A percentile compares a stretch with the other conserved stretches of the same genome.
phyloP scores from a whole-genome alignment of 1,139 yeast genomes.

The Diutina siamensis region DNA sequence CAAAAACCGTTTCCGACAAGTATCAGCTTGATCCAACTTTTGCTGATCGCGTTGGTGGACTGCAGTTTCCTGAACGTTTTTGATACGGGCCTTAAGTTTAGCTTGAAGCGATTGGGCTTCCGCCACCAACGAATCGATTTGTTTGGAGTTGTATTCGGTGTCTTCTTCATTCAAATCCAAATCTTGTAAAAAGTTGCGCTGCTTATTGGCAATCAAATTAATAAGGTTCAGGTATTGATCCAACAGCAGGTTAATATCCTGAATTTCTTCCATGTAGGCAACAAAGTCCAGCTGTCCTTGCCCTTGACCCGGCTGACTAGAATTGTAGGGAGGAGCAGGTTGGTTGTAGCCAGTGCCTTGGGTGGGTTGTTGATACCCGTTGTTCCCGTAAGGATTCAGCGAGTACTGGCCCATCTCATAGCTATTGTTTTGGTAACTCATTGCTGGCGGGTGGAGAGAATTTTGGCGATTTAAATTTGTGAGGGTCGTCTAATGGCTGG shows the following conservation, averaged over 20 bases:
- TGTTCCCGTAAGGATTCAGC: neutral
- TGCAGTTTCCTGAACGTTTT: slow-evolving; percentile 54
- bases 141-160: slow-evolving; percentile 58
- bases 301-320: neutral
- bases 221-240: slow-evolving; percentile 71
- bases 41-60: slow-evolving; percentile 64
- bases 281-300: slow-evolving; percentile 48
- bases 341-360: neutral
- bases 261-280: slow-evolving; percentile 72
- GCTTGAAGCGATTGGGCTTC: slow-evolving; percentile 75
- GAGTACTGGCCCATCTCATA: slow-evolving; percentile 5
- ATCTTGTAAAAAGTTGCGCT: slow-evolving; percentile 74
- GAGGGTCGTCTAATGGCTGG: neutral
- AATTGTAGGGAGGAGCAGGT: neutral
- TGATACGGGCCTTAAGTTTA: slow-evolving; percentile 64
- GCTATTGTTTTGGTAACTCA: slow-evolving; percentile 6
- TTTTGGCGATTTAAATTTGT: slow-evolving; percentile 2
- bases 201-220: slow-evolving; percentile 70
- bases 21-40: slow-evolving; percentile 84
- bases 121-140: slow-evolving; percentile 63
- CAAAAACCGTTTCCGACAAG: slow-evolving; percentile 76
- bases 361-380: neutral
- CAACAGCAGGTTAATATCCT: slow-evolving; percentile 68
- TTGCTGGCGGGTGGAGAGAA: slow-evolving; percentile 2
- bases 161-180: slow-evolving; percentile 65